phyloP scores from a whole-genome alignment of 805 yeast genomes.

The Scheffersomyces spartinae region DNA sequence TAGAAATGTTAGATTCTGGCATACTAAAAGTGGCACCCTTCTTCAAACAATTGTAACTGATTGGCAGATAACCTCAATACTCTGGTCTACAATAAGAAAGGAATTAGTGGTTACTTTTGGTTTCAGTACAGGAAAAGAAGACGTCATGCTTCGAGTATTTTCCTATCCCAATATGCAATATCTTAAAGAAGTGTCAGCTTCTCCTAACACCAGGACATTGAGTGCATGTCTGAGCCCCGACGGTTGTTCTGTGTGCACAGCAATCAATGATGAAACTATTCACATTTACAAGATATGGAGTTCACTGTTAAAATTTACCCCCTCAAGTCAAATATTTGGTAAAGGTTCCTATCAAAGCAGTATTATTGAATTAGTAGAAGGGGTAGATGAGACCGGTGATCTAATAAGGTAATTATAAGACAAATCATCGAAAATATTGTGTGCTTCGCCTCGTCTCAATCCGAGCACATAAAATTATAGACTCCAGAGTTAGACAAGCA shows the following conservation, averaged over 20 bases:
- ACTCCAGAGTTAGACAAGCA: too few relatives aligned
- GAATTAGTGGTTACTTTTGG: constrained; percentile 79
- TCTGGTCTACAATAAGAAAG: constrained; percentile 57
- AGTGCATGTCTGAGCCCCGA: constrained; percentile 63
- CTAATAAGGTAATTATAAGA: background rate
- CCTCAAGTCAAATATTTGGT: constrained; percentile 26
- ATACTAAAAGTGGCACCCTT: constrained; percentile 65
- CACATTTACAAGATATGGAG: constrained; percentile 70
- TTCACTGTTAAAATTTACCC: constrained; percentile 17
- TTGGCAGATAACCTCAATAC: constrained; percentile 69
- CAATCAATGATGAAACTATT: constrained; percentile 69
- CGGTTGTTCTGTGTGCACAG: constrained; percentile 50
- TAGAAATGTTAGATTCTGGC: constrained; percentile 78
- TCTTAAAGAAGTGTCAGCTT: constrained; percentile 36
- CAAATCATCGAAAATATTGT: background rate
- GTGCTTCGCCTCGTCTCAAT: background rate
- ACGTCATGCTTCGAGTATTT: constrained; percentile 46
- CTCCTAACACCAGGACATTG: constrained; percentile 44
- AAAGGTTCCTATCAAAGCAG: constrained; percentile 12
- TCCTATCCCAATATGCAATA: constrained; percentile 54
- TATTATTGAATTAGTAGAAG: too few relatives aligned
- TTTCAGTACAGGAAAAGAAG: constrained; percentile 44
- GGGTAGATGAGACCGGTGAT: too few relatives aligned
- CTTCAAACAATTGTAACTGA: constrained; percentile 43
- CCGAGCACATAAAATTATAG: too few relatives aligned